These are phyloP conservation scores for Yarrowia porcina DNA, from an alignment of 805 yeast species.

Conservation along the genomic window DNA sequence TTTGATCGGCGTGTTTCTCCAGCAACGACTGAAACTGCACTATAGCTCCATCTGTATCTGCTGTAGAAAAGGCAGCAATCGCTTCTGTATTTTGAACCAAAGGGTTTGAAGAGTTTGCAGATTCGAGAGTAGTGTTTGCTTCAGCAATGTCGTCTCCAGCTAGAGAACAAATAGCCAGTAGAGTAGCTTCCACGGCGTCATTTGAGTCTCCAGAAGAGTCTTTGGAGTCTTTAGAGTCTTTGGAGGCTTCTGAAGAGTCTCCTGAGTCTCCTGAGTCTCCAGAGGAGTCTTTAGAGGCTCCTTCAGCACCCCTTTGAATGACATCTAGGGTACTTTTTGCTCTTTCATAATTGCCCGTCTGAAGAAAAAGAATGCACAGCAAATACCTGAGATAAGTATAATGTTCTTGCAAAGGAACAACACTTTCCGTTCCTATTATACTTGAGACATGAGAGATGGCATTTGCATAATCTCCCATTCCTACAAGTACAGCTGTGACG, in stretches of 20 bases:
- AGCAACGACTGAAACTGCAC: conserved; percentile 13
- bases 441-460: conserved; percentile 31
- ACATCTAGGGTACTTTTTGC: not conserved
- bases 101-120: not conserved
- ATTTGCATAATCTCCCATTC: conserved; percentile 37
- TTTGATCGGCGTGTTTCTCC: conserved; percentile 11
- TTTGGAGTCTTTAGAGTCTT: no score
- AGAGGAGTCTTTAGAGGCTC: no score
- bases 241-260: no score
- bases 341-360: not conserved
- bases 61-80: not conserved
- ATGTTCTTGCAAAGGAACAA: not conserved
- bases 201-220: not conserved
- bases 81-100: conserved; percentile 24
- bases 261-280: no score
- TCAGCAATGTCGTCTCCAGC: not conserved
- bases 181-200: not conserved
- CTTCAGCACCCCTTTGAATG: not conserved
- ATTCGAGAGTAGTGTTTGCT: not conserved
- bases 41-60: conserved; percentile 1
- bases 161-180: not conserved
- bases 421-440: not conserved
- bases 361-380: conserved; percentile 1
- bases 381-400: not conserved
- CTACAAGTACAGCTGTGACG: conserved; percentile 37